Base-by-base conservation (phyloP, 202 grass and related monocot species). In the Saccharum hybrid region DNA sequence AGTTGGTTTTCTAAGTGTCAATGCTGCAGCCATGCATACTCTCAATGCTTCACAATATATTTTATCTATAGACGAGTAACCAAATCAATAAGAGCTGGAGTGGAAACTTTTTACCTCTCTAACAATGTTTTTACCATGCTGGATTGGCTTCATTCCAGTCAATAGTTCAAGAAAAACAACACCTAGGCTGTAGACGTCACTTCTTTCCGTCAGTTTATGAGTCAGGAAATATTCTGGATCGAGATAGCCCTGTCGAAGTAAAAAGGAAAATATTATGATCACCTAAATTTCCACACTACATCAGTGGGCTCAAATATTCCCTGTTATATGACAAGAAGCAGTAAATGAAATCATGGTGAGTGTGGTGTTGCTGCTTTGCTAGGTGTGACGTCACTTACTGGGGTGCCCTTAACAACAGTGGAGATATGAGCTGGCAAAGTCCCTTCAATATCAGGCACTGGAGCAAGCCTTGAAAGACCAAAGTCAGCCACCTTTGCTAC, bases 211-310 rank as follows among this genome's bases (percentile, higher is more conserved):
- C 81, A 99, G 19, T 73, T 96, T 94, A 75, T 94, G 91, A 72
- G 96, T 99, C 42, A 99, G 64, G 76, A 99, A 91, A 85, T 99
- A 99, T 81, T 99, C 96, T 22, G 96, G 96, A 89, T 99, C 96
- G 16, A 99, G 96, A 82, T 98, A 98, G 45, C 96, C 96, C 93
- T 98, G 89, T 71, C 71, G 80, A 66, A 75, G 79, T 3, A 63
- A 70, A 83, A 63, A 34, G 41, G 16, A 0, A 49, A 63, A 2
- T 72, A 9, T 61, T 76, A 71, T 46, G 68, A 11, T 70, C 16
- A 82, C 39, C 23, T 39, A 19, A 84, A 69, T 42, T 71, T 64
- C 36, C 39, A 81, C 56, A 40, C 23, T n/a, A 30, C 13, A 72
- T 10, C 65, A 76, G n/a, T 33, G n/a, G 31, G 19, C 6, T 61